Percentiles rank a stretch among this genome's conserved stretches.
Evolutionary conservation across 2,329 filamentous ascomycete species (phyloP).

Genomic region (Phyllosticta citribraziliensis): DNA sequence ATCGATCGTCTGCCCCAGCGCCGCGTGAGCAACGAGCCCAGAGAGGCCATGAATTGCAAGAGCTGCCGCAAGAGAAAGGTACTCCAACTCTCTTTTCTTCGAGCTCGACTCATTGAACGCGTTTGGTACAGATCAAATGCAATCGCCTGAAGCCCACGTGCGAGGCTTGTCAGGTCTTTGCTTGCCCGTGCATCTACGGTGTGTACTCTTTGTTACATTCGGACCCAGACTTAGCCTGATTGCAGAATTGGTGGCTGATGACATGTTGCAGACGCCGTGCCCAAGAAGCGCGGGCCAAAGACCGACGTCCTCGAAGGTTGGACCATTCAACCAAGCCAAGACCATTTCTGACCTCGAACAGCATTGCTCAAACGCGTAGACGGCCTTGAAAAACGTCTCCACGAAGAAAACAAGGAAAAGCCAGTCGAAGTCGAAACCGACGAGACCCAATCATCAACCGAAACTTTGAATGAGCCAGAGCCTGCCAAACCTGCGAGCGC

Average conservation of each 20-base stretch:
- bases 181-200: constrained; percentile 85
- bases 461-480: constrained; percentile 6
- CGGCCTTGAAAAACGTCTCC: constrained; percentile 69
- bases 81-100: constrained; percentile 15
- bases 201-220: constrained; percentile 17
- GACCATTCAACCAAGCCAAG: not conserved
- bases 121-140: constrained; percentile 66
- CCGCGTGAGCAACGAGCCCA: constrained; percentile 62
- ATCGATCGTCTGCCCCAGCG: constrained; percentile 69
- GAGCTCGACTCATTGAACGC: constrained; percentile 6
- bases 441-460: not conserved
- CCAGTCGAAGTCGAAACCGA: not conserved
- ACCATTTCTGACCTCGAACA: not conserved
- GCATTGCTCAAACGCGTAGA: constrained; percentile 77
- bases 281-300: constrained; percentile 83
- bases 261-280: constrained; percentile 58
- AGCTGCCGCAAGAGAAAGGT: constrained; percentile 90
- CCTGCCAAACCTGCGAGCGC: constrained; percentile 1
- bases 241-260: constrained; percentile 9
- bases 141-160: constrained; percentile 76
- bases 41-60: constrained; percentile 93
- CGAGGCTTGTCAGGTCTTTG: constrained; percentile 82
- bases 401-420: constrained; percentile 42
- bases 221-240: not conserved
- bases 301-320: constrained; percentile 66